Evolutionary conservation across 306 rosid genomes (phyloP).

Genomic region (Macrotyloma uniflorum): DNA sequence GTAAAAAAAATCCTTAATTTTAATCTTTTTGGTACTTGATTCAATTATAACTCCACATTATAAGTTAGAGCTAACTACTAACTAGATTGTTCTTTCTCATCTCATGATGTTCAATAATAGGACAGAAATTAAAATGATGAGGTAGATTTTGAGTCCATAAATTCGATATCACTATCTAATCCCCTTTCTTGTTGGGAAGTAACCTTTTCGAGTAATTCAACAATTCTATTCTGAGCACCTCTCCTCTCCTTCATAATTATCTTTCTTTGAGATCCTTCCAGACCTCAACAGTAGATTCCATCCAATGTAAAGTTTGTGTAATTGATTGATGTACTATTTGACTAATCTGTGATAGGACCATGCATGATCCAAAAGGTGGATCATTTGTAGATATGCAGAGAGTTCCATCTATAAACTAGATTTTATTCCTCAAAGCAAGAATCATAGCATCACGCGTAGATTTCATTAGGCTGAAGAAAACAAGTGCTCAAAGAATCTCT

Average conservation of each 20-base stretch:
- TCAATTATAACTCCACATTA: neutral
- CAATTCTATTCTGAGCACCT: too few relatives aligned
- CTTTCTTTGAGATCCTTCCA: neutral
- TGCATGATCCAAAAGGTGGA: neutral
- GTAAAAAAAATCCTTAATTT: too few relatives aligned
- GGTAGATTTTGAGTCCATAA: neutral
- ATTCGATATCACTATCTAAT: neutral
- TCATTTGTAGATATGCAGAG: neutral
- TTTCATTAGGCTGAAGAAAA: neutral
- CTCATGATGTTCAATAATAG: too few relatives aligned
- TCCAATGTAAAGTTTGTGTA: neutral
- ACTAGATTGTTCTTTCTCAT: too few relatives aligned
- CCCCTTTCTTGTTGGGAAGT: too few relatives aligned
- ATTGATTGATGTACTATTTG: neutral
- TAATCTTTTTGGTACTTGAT: neutral
- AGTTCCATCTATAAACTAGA: neutral
- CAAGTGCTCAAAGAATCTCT: neutral
- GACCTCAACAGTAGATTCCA: neutral
- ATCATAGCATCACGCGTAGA: neutral
- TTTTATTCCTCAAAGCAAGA: neutral
- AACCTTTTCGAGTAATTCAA: too few relatives aligned
- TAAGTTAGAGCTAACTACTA: too few relatives aligned
- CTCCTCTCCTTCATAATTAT: neutral
- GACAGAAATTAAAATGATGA: too few relatives aligned
- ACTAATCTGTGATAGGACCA: neutral